phyloP scores from a whole-genome alignment of 129 eudicot species.

The Solidago caesia region DNA sequence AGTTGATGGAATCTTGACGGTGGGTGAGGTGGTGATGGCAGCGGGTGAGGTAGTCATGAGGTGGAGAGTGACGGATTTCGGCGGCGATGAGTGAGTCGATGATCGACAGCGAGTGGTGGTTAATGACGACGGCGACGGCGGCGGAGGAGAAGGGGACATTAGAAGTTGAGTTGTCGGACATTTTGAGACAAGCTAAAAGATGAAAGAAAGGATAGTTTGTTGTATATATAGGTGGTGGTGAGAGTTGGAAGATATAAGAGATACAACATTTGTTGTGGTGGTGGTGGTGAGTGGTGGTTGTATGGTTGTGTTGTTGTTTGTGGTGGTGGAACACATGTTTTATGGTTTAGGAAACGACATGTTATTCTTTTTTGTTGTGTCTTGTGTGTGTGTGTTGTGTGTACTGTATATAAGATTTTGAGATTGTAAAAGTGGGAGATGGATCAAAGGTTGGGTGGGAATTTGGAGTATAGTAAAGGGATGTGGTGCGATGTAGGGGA shows the following conservation, averaged over 20 bases:
- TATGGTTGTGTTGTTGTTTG: conserved; percentile 24
- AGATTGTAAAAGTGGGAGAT: conserved; percentile 11
- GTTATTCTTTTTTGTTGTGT: conserved; percentile 21
- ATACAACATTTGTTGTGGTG: conserved; percentile 31
- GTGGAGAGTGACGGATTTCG: conserved; percentile 39
- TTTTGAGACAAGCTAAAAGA: conserved; percentile 11
- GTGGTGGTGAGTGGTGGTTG: conserved; percentile 37
- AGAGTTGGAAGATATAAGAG: conserved; percentile 8
- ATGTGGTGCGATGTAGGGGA: conserved; percentile 32
- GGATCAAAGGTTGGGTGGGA: conserved; percentile 16
- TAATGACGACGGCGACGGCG: not conserved
- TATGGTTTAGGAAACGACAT: conserved; percentile 48
- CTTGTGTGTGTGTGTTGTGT: conserved; percentile 8
- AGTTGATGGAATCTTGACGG: conserved; percentile 68
- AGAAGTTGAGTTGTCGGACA: conserved; percentile 36
- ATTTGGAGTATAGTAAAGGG: conserved; percentile 3
- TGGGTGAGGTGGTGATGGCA: conserved; percentile 32
- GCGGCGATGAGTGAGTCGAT: conserved; percentile 41
- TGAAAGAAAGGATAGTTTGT: not conserved
- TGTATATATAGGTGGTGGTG: conserved; percentile 5
- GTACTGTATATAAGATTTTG: conserved; percentile 12
- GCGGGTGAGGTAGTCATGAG: conserved; percentile 31
- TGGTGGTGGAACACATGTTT: conserved; percentile 43
- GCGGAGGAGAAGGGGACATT: conserved; percentile 23
- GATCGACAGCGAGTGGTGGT: conserved; percentile 29